Evolutionary conservation across 2,329 filamentous ascomycete species (phyloP), one percentile per base, ranked within the genome.

Genomic region (Aspergillus hiratsukae): DNA sequence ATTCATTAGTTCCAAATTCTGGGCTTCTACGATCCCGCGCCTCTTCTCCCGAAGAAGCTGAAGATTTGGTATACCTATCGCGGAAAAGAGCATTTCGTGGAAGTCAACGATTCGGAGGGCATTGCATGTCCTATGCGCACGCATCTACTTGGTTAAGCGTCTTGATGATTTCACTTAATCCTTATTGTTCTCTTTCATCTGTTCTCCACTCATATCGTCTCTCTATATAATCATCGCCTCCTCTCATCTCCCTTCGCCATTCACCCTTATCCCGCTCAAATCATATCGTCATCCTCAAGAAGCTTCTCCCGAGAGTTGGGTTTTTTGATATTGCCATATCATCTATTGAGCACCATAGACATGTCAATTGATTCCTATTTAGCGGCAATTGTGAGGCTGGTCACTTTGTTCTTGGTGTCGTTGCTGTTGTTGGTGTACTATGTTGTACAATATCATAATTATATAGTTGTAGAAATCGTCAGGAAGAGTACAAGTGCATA

Each of bases 21-120:
- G 19, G 76, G 76, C 1, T 78, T 78, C 64, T 67, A 76, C 54
- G 76, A 78, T 49, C 76, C 76, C 21, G 73, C 74, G 5, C 76
- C 76, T 27, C 65, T 77, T 21, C 58, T 70, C 40, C 69, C 71
- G 19, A 78, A 78, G 60, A 67, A 57, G 21, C 56, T 78, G 58
- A 72, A 66, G 59, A 68, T 78, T 48, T 72, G 73, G 70, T 78
- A 78, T 58, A 65, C 48, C n/a, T 78, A 76, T 62, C 67, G 67
- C 45, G 70, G 71, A 2, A 67, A 63, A 45, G 69, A 72, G 28
- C 75, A 77, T 61, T 68, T 69, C 21, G 69, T 72, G 45, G 73
- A 77, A 55, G 69, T 69, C 14, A 59, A 57, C 23, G 75, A 76
- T 51, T 64, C 65, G 14, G 73, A 77, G 56, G 69, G 65, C 35